These are phyloP conservation scores for Kwoniella sp. DNA, from an alignment of 768 basidiomycete genomes.

Conservation along the genomic window DNA sequence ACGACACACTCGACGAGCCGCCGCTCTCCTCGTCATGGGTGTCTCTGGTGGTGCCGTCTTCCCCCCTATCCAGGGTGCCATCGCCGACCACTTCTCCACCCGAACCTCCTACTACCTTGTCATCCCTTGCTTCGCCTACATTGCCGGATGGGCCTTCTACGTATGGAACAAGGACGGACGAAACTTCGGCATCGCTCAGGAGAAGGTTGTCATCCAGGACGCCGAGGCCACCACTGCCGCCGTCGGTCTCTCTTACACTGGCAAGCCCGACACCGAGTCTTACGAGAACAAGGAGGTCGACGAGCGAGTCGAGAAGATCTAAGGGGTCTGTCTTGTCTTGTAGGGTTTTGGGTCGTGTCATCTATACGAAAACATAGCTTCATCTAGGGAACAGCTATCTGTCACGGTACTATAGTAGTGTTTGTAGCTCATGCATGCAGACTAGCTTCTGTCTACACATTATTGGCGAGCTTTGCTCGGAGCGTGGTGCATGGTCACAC, in stretches of 20 bases:
- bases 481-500: no score
- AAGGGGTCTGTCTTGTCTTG: background rate
- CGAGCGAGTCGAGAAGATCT: conserved; percentile 19
- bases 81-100: conserved; percentile 44
- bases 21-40: conserved; percentile 45
- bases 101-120: conserved; percentile 40
- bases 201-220: conserved; percentile 8
- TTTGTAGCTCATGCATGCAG: conserved; percentile 6
- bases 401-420: conserved; percentile 1
- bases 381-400: background rate
- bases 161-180: conserved; percentile 44
- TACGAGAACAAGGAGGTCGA: conserved; percentile 12
- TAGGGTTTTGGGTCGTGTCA: background rate
- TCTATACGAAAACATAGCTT: background rate
- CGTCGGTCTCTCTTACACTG: conserved; percentile 21
- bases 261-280: conserved; percentile 2
- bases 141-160: conserved; percentile 39
- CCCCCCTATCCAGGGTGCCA: conserved; percentile 49
- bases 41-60: conserved; percentile 47
- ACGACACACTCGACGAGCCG: conserved; percentile 48
- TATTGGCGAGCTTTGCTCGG: no score
- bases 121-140: conserved; percentile 41
- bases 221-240: conserved; percentile 17
- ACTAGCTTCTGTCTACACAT: no score
- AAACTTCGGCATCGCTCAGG: conserved; percentile 9